Percentiles rank a stretch among this genome's conserved stretches.
These are phyloP conservation scores for Lactarius deliciosus DNA, from an alignment of 768 basidiomycete species.

Conservation along the genomic window DNA sequence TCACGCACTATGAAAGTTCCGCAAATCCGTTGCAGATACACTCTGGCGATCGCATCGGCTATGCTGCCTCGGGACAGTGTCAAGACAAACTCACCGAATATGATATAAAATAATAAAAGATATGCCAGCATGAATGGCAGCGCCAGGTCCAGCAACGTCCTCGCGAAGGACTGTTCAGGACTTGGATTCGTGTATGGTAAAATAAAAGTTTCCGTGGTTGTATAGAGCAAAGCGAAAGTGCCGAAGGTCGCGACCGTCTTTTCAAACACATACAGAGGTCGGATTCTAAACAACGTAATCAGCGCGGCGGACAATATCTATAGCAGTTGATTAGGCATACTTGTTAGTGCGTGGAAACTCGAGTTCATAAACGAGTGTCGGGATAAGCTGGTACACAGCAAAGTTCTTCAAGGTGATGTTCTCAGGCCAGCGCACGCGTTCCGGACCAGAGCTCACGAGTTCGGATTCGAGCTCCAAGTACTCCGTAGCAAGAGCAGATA, in stretches of 20 bases:
- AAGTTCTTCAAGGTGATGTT: slow-evolving; percentile 85
- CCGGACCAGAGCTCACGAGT: slow-evolving; percentile 68
- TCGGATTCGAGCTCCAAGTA: slow-evolving; percentile 77
- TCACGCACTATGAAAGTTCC: slow-evolving; percentile 77
- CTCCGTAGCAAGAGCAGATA: slow-evolving; percentile 71
- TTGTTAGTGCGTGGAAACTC: slow-evolving; percentile 91
- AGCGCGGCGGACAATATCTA: background rate
- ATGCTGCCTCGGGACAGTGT: background rate
- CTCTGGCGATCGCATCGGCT: slow-evolving; percentile 47
- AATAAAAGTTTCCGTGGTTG: slow-evolving; percentile 93
- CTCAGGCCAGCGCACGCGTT: slow-evolving; percentile 72
- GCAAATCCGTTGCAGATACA: slow-evolving; percentile 97
- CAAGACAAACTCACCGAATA: slow-evolving; percentile 57
- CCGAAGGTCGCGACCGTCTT: slow-evolving; percentile 87
- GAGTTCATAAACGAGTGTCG: slow-evolving; percentile 93
- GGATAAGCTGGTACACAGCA: slow-evolving; percentile 80
- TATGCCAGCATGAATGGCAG: slow-evolving; percentile 94
- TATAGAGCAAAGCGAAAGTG: slow-evolving; percentile 90
- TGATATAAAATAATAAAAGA: slow-evolving; percentile 80
- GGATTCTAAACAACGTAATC: slow-evolving; percentile 44
- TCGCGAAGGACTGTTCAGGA: slow-evolving; percentile 66
- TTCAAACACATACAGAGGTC: slow-evolving; percentile 74
- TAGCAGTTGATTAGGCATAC: slow-evolving; percentile 45
- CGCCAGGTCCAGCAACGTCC: slow-evolving; percentile 79
- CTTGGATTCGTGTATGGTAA: slow-evolving; percentile 72